Evolutionary conservation across 2,329 filamentous ascomycete species (phyloP), one percentile per base, ranked within the genome.

Genomic region (Elsinoe necatrix): DNA sequence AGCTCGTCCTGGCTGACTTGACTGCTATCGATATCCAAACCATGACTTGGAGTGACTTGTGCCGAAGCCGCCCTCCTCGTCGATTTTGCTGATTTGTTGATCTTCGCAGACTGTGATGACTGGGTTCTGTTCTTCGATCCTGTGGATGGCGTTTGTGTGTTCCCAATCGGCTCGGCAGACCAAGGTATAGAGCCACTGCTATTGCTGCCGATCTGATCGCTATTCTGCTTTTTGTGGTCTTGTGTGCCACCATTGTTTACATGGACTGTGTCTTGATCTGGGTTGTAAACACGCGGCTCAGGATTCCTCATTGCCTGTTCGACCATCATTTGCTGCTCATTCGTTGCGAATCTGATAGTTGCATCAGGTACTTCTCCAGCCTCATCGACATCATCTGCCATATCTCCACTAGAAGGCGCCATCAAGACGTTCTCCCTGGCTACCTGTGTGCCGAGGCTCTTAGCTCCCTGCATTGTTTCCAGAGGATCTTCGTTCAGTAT

Each of bases 101-200:
- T 25, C 20, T 39, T 35, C 20, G 48, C 48, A 23, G 48, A 52
- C 14, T 39, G 48, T 1, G 48, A 52, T 14, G 48, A 52, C 11
- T 52, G 48, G 2, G 29, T 37, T 6, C 48, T n/a, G 16, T 52
- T 52, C 18, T 52, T 52, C 31, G 48, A 52, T 9, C 31, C 31
- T 20, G n/a, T 52, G 9, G 48, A 52, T 14, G 48, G 48, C 7
- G 48, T 52, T n/a, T 52, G 48, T 16, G 48, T 52, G 20, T 52
- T 52, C 6, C 34, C 16, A 31, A 52, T 52, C 14, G 48, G 48
- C 12, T 34, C 48, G 9, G 48, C 48, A n/a, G 48, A 52, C 52
- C 52, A 55, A 27, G 52, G 52, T 12, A 55, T 55, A 9, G 52
- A 55, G 37, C 16, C 20, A 35, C 35, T 55, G 34, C 48, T 52